Percentiles rank a stretch among this genome's conserved stretches.
Conservation (phyloP, 2,329 filamentous ascomycete genomes). For the Orbilia quercus region DNA sequence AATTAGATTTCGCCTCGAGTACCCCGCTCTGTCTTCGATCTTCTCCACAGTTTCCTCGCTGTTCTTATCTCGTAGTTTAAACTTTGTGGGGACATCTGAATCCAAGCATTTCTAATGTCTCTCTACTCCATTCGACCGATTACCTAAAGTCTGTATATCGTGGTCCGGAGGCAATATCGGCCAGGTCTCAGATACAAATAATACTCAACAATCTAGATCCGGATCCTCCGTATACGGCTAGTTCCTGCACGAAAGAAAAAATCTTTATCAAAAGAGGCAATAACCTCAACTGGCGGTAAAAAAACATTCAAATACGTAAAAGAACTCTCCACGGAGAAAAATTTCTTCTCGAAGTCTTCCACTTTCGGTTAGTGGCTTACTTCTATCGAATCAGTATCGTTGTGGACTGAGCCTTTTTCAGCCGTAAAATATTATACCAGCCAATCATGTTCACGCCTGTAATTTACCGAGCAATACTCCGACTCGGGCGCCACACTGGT, state of each 20-base stretch:
- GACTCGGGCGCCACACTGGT: constrained; percentile 1
- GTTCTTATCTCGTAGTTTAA: background rate
- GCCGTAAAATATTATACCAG: constrained; percentile 2
- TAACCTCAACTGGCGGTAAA: background rate
- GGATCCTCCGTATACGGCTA: constrained; percentile 6
- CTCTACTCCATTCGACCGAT: constrained; percentile 23
- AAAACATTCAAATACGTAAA: constrained; percentile 9
- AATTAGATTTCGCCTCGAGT: too few species aligned
- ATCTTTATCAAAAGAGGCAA: background rate
- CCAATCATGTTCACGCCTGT: constrained; percentile 6
- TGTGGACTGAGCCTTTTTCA: too few species aligned
- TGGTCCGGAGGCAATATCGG: constrained; percentile 41
- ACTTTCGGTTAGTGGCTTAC: constrained; percentile 23
- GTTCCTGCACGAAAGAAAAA: constrained; percentile 4
- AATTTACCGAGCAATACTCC: constrained; percentile 43
- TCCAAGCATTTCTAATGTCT: background rate
- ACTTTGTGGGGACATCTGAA: background rate
- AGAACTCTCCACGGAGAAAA: constrained; percentile 22
- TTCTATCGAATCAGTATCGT: background rate
- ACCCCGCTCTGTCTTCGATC: background rate
- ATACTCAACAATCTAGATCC: background rate
- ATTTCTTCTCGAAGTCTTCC: constrained; percentile 54
- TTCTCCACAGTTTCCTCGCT: constrained; percentile 1
- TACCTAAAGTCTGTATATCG: background rate
- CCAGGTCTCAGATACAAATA: constrained; percentile 26